Base-by-base conservation (phyloP, 768 basidiomycete genomes). In the Strobilomyces dryophilus region DNA sequence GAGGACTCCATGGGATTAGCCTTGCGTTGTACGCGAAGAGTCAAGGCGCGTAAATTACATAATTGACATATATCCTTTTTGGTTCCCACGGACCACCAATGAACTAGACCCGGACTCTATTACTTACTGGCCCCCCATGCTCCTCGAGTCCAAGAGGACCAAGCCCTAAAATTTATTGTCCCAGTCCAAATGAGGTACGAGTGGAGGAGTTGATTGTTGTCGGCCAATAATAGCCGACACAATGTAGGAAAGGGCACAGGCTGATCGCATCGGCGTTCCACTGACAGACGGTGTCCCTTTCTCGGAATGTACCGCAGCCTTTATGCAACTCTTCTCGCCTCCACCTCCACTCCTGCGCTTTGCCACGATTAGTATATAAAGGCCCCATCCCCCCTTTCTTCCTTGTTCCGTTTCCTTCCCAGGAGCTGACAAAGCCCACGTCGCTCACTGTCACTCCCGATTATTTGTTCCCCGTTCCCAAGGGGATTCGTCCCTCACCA, bases 1-100 rank as follows among this genome's bases (percentile, higher is more conserved):
- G 77, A 73, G 0, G 85, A 85, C 42, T 85, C 76, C 85, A 87
- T 87, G 31, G 45, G 17, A 26, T 47, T 18, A 24, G 40, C 53
- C 53, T 46, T 47, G 43, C 49, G 57, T 47, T 43, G 35, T 39
- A 52, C 59, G 62, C 55, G 61, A 52, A 40, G 58, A 57, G 61
- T 67, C 56, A 37, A 54, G 41, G 52, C 34, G 32, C 12, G n/a
- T 0, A 0, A 43, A 55, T 63, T 64, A 64, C 51, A 39, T 64
- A 63, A 60, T 63, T 50, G 47, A 14, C n/a, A 34, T 35, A 49
- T 45, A 36, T 8, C 29, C 1, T 58, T 29, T 17, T 18, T 20
- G 18, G n/a, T 45, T 55, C 55, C 27, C 65, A 65, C 62, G 51
- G 27, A 8, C 52, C 40, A 29, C 6, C 18, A 37, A 34, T 3